These are phyloP conservation scores for Prunus mira DNA, from an alignment of 306 rosid species.

Conservation along the genomic window DNA sequence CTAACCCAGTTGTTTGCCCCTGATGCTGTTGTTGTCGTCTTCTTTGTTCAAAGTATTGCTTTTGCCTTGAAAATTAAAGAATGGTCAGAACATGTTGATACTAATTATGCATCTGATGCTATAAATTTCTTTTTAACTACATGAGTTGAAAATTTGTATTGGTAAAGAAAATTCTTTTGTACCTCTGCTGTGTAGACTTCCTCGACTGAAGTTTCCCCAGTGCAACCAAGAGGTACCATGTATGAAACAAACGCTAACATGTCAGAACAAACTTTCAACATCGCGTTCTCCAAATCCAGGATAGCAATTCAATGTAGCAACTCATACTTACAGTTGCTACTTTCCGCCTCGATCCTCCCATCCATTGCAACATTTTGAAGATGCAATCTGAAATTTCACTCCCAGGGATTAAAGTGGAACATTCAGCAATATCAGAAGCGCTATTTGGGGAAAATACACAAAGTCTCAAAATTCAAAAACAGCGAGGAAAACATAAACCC, in stretches of 20 bases:
- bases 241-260: constrained; percentile 31
- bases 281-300: not conserved
- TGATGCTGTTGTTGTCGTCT: constrained; percentile 63
- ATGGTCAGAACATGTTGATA: constrained; percentile 8
- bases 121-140: not conserved
- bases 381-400: constrained; percentile 18
- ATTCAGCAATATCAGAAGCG: not conserved
- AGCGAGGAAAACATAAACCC: not conserved
- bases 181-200: constrained; percentile 77
- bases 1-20: constrained; percentile 44
- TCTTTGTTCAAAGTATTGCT: constrained; percentile 90
- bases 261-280: constrained; percentile 32
- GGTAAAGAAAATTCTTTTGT: not conserved
- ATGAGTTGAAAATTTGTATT: not conserved
- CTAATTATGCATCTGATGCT: not conserved
- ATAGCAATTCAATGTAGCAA: not conserved
- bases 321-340: constrained; percentile 60
- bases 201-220: constrained; percentile 59
- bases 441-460: not conserved
- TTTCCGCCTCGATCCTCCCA: constrained; percentile 96
- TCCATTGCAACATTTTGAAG: constrained; percentile 84
- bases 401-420: not conserved
- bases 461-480: not conserved
- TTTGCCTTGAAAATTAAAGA: constrained; percentile 60
- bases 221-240: constrained; percentile 38